A percentile compares a stretch with the other conserved stretches of the same genome.
These are phyloP conservation scores for Fusarium chuoi DNA, from an alignment of 2,329 filamentous ascomycete genomes.

Conservation along the genomic window DNA sequence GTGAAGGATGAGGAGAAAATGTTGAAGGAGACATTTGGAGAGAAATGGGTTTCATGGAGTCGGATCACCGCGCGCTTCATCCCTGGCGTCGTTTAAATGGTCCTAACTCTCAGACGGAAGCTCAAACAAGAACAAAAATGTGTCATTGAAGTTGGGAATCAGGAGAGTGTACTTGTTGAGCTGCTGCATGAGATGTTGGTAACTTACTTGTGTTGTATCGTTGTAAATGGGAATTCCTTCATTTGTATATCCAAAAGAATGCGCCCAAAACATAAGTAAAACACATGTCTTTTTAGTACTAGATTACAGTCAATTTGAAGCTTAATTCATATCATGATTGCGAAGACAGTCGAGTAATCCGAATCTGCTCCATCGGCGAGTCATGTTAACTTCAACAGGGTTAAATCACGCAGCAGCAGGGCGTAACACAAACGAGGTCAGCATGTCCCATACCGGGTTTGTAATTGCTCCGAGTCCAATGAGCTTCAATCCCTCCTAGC, in stretches of 20 bases:
- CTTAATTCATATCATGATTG: too few relatives aligned
- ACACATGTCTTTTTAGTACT: too few relatives aligned
- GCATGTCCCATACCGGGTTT: background rate
- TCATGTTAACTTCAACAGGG: background rate
- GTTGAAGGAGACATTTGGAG: background rate
- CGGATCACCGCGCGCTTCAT: background rate
- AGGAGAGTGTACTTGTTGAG: too few relatives aligned
- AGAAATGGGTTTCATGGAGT: background rate
- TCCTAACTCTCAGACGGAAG: too few relatives aligned
- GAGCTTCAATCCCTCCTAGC: background rate
- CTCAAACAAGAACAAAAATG: too few relatives aligned
- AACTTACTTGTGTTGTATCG: too few relatives aligned
- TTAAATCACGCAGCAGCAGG: background rate
- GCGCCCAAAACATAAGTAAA: too few relatives aligned
- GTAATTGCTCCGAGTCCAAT: background rate
- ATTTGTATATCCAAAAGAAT: too few relatives aligned
- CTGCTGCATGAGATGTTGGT: too few relatives aligned
- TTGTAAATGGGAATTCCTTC: too few relatives aligned
- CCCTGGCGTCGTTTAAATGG: background rate
- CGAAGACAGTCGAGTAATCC: background rate
- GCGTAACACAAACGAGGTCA: background rate
- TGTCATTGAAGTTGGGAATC: too few relatives aligned
- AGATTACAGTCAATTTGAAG: too few relatives aligned
- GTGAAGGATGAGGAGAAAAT: background rate
- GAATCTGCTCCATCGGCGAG: fast-evolving